Evolutionary conservation across 352 stramenopile genomes (phyloP).

Genomic region (Phytophthora citricola): DNA sequence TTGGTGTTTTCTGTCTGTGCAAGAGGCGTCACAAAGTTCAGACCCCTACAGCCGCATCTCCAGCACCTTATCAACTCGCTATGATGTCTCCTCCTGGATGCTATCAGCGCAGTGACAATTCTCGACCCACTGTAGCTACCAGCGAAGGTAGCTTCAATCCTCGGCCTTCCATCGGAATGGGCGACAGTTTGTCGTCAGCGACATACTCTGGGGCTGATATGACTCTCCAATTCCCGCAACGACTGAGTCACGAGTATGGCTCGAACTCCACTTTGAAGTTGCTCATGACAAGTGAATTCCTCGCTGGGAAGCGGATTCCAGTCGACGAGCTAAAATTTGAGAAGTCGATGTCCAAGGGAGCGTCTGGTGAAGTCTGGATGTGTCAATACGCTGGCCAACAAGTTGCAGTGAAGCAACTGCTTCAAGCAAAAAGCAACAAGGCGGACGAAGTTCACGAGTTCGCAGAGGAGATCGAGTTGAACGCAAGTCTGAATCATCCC

Average conservation of each 20-base stretch:
- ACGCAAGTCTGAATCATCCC: slow-evolving; percentile 30
- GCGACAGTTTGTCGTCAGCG: slow-evolving; percentile 2
- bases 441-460: slow-evolving; percentile 43
- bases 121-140: background rate
- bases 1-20: slow-evolving; percentile 12
- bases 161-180: slow-evolving; percentile 8
- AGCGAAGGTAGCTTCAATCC: slow-evolving; percentile 1
- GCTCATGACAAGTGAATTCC: slow-evolving; percentile 16
- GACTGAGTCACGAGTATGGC: background rate
- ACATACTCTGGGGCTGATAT: background rate
- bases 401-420: slow-evolving; percentile 49
- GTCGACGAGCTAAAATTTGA: slow-evolving; percentile 15
- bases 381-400: slow-evolving; percentile 31
- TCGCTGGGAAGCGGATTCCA: slow-evolving; percentile 42
- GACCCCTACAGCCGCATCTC: background rate
- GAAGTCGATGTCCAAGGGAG: slow-evolving; percentile 34
- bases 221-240: background rate
- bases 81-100: slow-evolving; percentile 1
- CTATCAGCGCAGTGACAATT: background rate
- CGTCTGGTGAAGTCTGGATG: slow-evolving; percentile 52
- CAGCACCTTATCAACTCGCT: background rate
- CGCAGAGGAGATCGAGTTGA: slow-evolving; percentile 43
- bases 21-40: slow-evolving; percentile 5
- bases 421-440: slow-evolving; percentile 28
- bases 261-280: slow-evolving; percentile 21